phyloP scores from a whole-genome alignment of 2,329 filamentous ascomycete species.

The Fusarium robinianum region DNA sequence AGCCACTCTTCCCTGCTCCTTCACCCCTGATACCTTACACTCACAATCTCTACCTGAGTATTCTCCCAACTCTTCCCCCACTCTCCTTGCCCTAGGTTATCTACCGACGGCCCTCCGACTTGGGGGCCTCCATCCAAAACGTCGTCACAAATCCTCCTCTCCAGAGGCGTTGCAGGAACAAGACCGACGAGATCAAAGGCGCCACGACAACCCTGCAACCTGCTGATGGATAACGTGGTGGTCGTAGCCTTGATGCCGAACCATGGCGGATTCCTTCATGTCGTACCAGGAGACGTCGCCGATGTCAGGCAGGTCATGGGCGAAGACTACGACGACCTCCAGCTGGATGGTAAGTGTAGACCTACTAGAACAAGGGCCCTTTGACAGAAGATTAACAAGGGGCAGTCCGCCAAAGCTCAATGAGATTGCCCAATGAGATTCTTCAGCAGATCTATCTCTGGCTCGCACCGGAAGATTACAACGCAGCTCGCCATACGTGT shows the following conservation, averaged over 20 bases:
- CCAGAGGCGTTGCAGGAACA: constrained; percentile 31
- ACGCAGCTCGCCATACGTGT: constrained; percentile 64
- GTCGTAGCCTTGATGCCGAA: constrained; percentile 22
- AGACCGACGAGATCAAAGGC: constrained; percentile 18
- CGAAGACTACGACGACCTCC: constrained; percentile 8
- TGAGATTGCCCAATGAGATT: constrained; percentile 44
- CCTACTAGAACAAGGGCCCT: too few species aligned
- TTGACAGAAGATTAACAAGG: not conserved
- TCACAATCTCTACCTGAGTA: not conserved
- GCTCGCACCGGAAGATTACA: constrained; percentile 52
- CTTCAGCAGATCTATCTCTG: constrained; percentile 43
- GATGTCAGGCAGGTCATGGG: constrained; percentile 19
- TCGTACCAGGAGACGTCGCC: constrained; percentile 15
- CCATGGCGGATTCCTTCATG: constrained; percentile 13
- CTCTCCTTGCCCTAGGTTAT: constrained; percentile 4
- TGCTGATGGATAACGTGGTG: constrained; percentile 17
- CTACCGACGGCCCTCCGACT: constrained; percentile 1
- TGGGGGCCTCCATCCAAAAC: constrained; percentile 28
- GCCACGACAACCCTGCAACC: constrained; percentile 9
- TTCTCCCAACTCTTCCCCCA: not conserved
- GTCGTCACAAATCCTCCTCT: constrained; percentile 38
- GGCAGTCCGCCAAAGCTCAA: constrained; percentile 27
- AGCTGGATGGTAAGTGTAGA: constrained; percentile 11
- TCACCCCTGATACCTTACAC: not conserved
- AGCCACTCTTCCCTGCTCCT: too few species aligned